Evolutionary conservation across 1,139 yeast genomes (phyloP).

Genomic region (Yamadazyma aaseri): DNA sequence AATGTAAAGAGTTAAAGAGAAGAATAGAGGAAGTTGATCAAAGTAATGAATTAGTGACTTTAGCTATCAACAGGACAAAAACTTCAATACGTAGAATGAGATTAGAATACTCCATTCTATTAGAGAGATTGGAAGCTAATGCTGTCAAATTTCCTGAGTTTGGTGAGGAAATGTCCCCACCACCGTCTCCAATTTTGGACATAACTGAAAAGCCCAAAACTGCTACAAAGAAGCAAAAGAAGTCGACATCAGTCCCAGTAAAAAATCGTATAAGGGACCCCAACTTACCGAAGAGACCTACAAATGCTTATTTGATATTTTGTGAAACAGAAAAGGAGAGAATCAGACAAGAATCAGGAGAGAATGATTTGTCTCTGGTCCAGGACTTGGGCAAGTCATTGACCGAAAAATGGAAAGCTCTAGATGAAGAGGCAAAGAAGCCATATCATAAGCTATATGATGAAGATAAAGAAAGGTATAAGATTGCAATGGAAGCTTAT

Average conservation of each 20-base stretch:
- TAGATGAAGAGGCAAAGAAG: slow-evolving; percentile 66
- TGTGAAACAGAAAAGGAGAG: slow-evolving; percentile 85
- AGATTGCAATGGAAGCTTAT: slow-evolving; percentile 69
- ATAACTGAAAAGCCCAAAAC: slow-evolving; percentile 26
- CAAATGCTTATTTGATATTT: slow-evolving; percentile 83
- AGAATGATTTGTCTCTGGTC: slow-evolving; percentile 12
- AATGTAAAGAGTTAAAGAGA: slow-evolving; percentile 69
- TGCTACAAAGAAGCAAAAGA: slow-evolving; percentile 21
- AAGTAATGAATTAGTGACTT: slow-evolving; percentile 72
- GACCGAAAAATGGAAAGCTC: slow-evolving; percentile 83
- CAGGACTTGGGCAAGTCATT: slow-evolving; percentile 55
- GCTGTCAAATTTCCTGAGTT: slow-evolving; percentile 37
- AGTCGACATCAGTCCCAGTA: slow-evolving; percentile 12
- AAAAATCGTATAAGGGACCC: slow-evolving; percentile 60
- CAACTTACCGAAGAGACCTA: slow-evolving; percentile 81
- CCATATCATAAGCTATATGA: slow-evolving; percentile 78
- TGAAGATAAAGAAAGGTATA: slow-evolving; percentile 75
- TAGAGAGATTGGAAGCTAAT: slow-evolving; percentile 75
- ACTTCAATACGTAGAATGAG: slow-evolving; percentile 75
- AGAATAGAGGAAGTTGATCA: slow-evolving; percentile 76
- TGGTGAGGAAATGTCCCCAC: slow-evolving; percentile 43
- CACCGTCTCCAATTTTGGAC: slow-evolving; percentile 40
- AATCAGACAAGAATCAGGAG: slow-evolving; percentile 40
- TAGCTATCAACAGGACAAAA: slow-evolving; percentile 78
- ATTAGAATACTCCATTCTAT: slow-evolving; percentile 74